These are phyloP conservation scores for Backusella tarrabulga DNA, from an alignment of 192 early-diverging fungal species.

Conservation along the genomic window DNA sequence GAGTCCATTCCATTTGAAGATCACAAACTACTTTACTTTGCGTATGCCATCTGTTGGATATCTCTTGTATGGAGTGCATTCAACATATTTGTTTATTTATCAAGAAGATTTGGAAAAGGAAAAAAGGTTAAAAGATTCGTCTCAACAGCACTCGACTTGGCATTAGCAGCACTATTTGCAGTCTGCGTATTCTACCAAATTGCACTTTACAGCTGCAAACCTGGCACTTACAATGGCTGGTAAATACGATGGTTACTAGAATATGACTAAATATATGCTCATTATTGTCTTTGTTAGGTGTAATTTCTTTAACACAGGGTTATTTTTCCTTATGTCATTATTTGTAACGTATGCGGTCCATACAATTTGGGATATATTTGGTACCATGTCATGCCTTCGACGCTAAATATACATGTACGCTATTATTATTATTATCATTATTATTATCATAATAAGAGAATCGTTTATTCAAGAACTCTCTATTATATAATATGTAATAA, in stretches of 20 bases:
- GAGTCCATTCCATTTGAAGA: not conserved
- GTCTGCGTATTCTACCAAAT: conserved; percentile 13
- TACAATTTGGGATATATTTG: conserved; percentile 10
- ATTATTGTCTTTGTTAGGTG: not conserved
- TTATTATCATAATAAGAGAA: not conserved
- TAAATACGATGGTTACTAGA: not conserved
- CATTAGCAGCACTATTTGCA: conserved; percentile 2
- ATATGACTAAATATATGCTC: not conserved
- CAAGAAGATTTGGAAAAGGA: conserved; percentile 14
- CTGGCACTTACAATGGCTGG: conserved; percentile 7
- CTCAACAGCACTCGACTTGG: not conserved
- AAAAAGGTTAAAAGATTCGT: conserved; percentile 2
- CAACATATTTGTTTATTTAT: conserved; percentile 10
- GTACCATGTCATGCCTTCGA: conserved; percentile 8
- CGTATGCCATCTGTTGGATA: not conserved
- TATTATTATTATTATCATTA: not conserved
- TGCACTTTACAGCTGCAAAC: not conserved
- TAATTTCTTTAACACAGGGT: conserved; percentile 1
- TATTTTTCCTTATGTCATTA: conserved; percentile 11
- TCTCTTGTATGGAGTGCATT: not conserved
- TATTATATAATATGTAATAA: not conserved
- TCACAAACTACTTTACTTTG: not conserved
- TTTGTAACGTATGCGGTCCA: conserved; percentile 1
- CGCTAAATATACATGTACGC: not conserved
- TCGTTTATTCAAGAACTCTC: not conserved